phyloP scores from a whole-genome alignment of 441 rosid species.

The Brassica hybrid region DNA sequence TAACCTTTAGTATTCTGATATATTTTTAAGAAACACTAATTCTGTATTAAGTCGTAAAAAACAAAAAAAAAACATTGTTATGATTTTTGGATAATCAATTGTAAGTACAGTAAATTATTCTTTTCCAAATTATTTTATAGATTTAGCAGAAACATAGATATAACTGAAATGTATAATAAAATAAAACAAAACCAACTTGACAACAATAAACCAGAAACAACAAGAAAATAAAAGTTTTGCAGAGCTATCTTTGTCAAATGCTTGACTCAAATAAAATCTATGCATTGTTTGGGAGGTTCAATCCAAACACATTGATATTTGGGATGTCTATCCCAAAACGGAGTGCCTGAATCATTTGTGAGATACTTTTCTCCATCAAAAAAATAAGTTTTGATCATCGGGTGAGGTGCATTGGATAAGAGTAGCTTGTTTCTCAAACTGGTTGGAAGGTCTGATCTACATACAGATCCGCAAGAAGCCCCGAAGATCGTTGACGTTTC shows the following conservation, averaged over 20 bases:
- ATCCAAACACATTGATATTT: background rate
- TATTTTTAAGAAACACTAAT: too few species aligned
- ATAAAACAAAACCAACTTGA: background rate
- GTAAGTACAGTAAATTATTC: background rate
- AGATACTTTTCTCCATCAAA: background rate
- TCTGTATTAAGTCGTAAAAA: background rate
- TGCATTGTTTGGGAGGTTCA: background rate
- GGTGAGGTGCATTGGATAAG: background rate
- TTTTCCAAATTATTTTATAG: background rate
- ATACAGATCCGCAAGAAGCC: background rate
- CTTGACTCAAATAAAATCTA: background rate
- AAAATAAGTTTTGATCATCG: background rate
- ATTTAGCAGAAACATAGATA: background rate
- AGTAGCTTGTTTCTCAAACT: background rate
- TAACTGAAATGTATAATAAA: background rate
- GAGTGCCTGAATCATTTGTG: background rate
- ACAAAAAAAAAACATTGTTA: too few species aligned
- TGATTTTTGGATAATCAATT: background rate
- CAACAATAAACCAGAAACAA: background rate
- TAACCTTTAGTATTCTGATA: too few species aligned
- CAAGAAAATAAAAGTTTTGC: background rate
- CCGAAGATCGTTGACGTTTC: conserved; percentile 7
- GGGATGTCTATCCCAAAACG: background rate
- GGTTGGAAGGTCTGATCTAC: background rate
- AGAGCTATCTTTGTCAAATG: background rate